Base-by-base conservation (phyloP, 2,329 filamentous ascomycete genomes). In the Biscogniauxia marginata region DNA sequence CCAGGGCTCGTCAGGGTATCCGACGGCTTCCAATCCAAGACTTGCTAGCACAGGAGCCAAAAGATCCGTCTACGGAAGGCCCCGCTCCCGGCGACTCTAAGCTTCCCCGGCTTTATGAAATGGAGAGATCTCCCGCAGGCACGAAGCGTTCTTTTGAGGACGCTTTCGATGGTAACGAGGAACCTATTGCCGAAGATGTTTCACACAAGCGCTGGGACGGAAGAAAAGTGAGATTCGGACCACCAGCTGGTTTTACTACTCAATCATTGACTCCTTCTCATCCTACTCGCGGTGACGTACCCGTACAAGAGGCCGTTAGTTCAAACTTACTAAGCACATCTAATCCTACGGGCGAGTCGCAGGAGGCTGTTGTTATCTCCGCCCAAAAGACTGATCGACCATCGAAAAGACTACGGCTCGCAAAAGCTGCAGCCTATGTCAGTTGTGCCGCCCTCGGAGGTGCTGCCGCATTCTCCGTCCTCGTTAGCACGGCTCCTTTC, bases 321-420 rank as follows among this genome's bases (percentile, higher is more conserved):
- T 16, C 23, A 19, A 16, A 20, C 20, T 20, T 3, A n/a, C 47
- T 6, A 46, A 44, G 3, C 53, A 55, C 23, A 25, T 46, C 7
- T 11, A n/a, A n/a, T n/a, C n/a, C 30, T 8, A 16, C 13, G n/a
- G 9, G 7, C 3, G 30, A 39, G 30, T 3, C 13, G 5, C 30
- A 39, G 30, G 13, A 34, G 1, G 3, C 54, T 21, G 20, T 39
- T 30, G n/a, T 50, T n/a, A 7, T 57, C 21, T 39, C 57, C 20
- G 18, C 25, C 13, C 54, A 57, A 20, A 22, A 34, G 24, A 46
- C 50, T 47, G 9, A 45, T 18, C 62, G 65, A 19, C 68, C 70
- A 22, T 59, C 65, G 9, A 72, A 72, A 61, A 64, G 62, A 47
- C 64, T 66, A n/a, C 66, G 68, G 18, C 52, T 71, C 21, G 66